A percentile compares a stretch with the other conserved stretches of the same genome.
Evolutionary conservation across 179 eudicot genomes (phyloP).

Genomic region (Beta corolliflora): DNA sequence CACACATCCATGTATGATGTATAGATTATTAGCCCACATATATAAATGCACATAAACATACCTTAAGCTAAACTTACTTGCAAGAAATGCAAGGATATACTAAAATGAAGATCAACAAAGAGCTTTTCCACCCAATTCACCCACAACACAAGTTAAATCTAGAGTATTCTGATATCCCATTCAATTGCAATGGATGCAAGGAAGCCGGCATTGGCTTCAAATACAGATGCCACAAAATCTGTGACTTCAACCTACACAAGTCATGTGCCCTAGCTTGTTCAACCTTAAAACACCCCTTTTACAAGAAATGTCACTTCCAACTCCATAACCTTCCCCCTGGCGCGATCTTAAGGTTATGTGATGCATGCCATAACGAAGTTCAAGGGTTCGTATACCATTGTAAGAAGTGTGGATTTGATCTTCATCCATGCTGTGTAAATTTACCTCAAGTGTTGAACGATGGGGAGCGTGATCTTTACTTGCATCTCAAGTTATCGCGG

Average conservation of each 20-base stretch:
- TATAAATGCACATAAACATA: neutral
- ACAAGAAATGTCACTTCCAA: constrained; percentile 41
- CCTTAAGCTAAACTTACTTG: neutral
- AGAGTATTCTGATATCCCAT: constrained; percentile 36
- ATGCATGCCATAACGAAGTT: constrained; percentile 31
- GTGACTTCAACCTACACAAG: constrained; percentile 38
- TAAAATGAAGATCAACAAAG: constrained; percentile 8
- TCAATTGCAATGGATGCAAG: constrained; percentile 42
- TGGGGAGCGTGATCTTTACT: constrained; percentile 28
- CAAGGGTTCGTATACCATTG: constrained; percentile 51
- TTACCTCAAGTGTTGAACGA: constrained; percentile 45
- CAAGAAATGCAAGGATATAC: constrained; percentile 12
- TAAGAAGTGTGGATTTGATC: constrained; percentile 50
- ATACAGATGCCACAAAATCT: constrained; percentile 25
- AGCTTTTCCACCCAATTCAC: constrained; percentile 32
- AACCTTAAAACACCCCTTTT: constrained; percentile 31
- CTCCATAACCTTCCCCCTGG: constrained; percentile 30
- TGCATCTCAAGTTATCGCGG: constrained; percentile 35
- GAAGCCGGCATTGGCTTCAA: constrained; percentile 38
- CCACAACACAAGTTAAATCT: constrained; percentile 37
- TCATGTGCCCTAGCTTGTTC: constrained; percentile 24
- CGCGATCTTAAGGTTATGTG: constrained; percentile 26
- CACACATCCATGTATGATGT: no score
- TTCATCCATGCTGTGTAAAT: constrained; percentile 59
- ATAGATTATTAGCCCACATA: neutral